Evolutionary conservation across 2,329 filamentous ascomycete species (phyloP).

Genomic region (Fusarium sp.): DNA sequence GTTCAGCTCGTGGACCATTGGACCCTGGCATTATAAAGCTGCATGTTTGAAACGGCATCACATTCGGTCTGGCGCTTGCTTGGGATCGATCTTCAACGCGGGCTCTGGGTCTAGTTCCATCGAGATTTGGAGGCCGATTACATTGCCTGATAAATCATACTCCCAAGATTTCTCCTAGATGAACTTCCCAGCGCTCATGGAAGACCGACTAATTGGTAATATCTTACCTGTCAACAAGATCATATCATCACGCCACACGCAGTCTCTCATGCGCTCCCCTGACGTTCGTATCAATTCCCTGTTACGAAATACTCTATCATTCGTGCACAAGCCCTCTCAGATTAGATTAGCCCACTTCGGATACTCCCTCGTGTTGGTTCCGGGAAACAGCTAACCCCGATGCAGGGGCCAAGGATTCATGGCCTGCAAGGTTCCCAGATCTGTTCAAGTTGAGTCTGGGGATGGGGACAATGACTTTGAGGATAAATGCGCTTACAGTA

Average conservation of each 20-base stretch:
- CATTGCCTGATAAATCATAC: not conserved
- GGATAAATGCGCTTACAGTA: rapidly evolving
- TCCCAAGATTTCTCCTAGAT: rapidly evolving
- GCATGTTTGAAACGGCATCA: not conserved
- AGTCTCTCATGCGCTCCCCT: not conserved
- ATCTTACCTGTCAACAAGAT: not conserved
- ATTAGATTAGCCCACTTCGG: not conserved
- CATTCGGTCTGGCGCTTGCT: not conserved
- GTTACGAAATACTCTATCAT: not conserved
- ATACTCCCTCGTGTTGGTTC: not conserved
- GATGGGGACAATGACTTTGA: rapidly evolving
- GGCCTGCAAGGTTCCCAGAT: not conserved
- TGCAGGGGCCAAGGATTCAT: not conserved
- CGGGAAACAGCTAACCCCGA: not conserved
- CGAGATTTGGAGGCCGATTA: rapidly evolving
- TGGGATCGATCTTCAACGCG: rapidly evolving
- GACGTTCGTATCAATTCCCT: not conserved
- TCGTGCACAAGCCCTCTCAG: not conserved
- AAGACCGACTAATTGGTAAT: not conserved
- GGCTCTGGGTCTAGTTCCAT: rapidly evolving
- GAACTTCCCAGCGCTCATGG: rapidly evolving
- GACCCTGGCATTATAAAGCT: not conserved
- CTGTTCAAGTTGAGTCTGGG: not conserved
- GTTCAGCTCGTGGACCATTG: not conserved
- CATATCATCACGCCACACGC: not conserved